These are phyloP conservation scores for Cryptococcus sp. DNA, from an alignment of 1,284 basidiomycete species.

Conservation along the genomic window DNA sequence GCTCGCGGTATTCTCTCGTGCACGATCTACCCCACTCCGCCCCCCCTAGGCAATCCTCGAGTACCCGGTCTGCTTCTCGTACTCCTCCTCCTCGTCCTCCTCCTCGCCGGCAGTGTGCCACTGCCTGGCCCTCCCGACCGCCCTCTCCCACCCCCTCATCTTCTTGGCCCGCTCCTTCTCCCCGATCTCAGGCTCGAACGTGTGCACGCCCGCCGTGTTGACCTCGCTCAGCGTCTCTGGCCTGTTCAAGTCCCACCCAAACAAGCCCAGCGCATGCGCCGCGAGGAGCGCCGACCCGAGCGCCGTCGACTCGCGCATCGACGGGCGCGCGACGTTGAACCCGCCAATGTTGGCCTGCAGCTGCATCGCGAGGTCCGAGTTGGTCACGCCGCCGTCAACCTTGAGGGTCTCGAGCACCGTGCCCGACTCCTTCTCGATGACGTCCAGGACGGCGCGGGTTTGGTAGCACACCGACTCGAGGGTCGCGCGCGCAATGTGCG, in stretches of 20 bases:
- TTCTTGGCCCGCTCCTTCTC: slow-evolving; percentile 60
- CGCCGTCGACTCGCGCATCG: slow-evolving; percentile 97
- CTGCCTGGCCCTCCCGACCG: slow-evolving; percentile 70
- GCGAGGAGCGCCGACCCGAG: slow-evolving; percentile 96
- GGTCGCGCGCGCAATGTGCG: slow-evolving; percentile 90
- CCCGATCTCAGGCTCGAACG: slow-evolving; percentile 63
- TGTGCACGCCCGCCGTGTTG: slow-evolving; percentile 75
- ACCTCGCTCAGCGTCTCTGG: slow-evolving; percentile 85
- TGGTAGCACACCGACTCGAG: slow-evolving; percentile 76
- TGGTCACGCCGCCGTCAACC: slow-evolving; percentile 94
- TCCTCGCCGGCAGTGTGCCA: slow-evolving; percentile 57
- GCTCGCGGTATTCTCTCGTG: too few relatives aligned
- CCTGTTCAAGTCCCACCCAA: slow-evolving; percentile 87
- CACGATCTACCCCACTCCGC: too few relatives aligned
- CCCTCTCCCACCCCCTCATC: slow-evolving; percentile 77
- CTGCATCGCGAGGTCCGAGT: slow-evolving; percentile 72
- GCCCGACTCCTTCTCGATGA: slow-evolving; percentile 76
- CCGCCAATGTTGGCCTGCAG: slow-evolving; percentile 90
- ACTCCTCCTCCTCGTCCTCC: slow-evolving; percentile 31
- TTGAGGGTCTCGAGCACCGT: slow-evolving; percentile 73
- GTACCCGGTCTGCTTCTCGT: slow-evolving; percentile 19
- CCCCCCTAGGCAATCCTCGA: slow-evolving; percentile 2
- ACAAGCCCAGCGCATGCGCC: slow-evolving; percentile 79
- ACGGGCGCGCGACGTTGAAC: slow-evolving; percentile 83
- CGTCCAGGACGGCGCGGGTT: slow-evolving; percentile 89